Evolutionary conservation across 805 yeast species (phyloP), one percentile per base, ranked within the genome.

Genomic region (Candida koratica): DNA sequence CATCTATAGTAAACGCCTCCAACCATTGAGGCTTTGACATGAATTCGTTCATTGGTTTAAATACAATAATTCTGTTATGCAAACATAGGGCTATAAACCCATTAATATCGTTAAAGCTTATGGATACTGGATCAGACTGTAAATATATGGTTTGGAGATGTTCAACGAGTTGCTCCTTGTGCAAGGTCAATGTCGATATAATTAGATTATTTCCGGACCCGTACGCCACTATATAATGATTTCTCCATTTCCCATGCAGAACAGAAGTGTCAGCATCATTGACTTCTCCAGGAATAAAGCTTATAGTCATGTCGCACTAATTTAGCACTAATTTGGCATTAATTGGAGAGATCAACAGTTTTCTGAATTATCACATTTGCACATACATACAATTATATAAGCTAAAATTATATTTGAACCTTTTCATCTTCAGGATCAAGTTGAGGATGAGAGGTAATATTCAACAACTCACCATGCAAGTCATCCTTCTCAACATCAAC

Each of bases 121-220:
- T 79, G 1, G 82, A 77, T 16, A 52, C 50, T 12, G 90, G 80
- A 51, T 85, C 95, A 2, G 63, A 43, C 8, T 77, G 79, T 15
- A 87, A 63, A 47, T 84, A 84, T 1, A 87, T 61, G 0, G 96
- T 87, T 56, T 90, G 97, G 12, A 88, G 59, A 42, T 81, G 47
- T 61, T 16, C 61, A 18, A 42, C 33, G 12, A 35, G 25, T 4
- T 34, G 37, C 3, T 18, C 25, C 2, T 43, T 38, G 12, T 37
- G 44, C 9, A 57, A 42, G 16, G 53, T 46, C 6, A 44, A 35
- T 34, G 58, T 46, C 32, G 45, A 48, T 11, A 67, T 71, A 22
- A 90, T 83, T 46, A 90, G 65, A 54, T 86, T 87, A 60, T 87
- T 87, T 0, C 96, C 97, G 1, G 96, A 85, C 39, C 88, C 84